phyloP scores from a whole-genome alignment of 176 grass and related monocot species.

The Metroxylon sagu region DNA sequence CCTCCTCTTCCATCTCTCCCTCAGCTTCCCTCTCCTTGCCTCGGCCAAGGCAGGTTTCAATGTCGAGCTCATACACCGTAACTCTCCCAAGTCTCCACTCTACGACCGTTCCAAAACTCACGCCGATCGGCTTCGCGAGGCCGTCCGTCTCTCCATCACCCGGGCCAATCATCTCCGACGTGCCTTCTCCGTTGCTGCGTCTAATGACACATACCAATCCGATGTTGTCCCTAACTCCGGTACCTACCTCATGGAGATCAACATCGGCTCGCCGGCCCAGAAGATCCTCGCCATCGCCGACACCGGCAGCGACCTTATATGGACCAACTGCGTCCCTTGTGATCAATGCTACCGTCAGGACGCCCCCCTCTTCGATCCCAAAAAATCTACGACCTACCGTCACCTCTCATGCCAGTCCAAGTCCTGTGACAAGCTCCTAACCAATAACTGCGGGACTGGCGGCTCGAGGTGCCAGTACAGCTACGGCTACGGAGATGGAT shows the following conservation, averaged over 20 bases:
- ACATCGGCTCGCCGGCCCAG: conserved; percentile 13
- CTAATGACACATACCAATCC: too few species aligned
- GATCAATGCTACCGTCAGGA: conserved; percentile 9
- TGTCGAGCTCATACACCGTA: too few species aligned
- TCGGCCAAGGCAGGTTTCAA: too few species aligned
- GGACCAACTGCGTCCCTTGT: conserved; percentile 14
- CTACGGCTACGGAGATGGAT: too few species aligned
- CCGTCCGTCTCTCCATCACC: conserved; percentile 3
- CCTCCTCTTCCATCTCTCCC: too few species aligned
- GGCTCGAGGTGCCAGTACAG: too few species aligned
- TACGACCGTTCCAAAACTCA: conserved; percentile 5
- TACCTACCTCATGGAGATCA: neutral
- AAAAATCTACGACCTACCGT: conserved; percentile 5
- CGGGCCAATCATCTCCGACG: neutral
- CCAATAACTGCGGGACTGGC: too few species aligned
- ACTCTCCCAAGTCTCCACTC: conserved; percentile 6
- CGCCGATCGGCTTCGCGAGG: neutral
- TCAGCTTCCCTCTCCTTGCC: too few species aligned
- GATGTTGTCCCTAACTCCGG: too few species aligned
- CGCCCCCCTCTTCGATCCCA: conserved; percentile 10
- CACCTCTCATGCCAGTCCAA: neutral
- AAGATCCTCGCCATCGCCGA: conserved; percentile 11
- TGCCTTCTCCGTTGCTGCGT: neutral
- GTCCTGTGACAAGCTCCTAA: too few species aligned
- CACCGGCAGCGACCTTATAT: too few species aligned